Percentiles rank a stretch among this genome's conserved stretches.
These are phyloP conservation scores for Fusarium fujikuroi DNA, from an alignment of 2,329 filamentous ascomycete genomes.

Conservation along the genomic window DNA sequence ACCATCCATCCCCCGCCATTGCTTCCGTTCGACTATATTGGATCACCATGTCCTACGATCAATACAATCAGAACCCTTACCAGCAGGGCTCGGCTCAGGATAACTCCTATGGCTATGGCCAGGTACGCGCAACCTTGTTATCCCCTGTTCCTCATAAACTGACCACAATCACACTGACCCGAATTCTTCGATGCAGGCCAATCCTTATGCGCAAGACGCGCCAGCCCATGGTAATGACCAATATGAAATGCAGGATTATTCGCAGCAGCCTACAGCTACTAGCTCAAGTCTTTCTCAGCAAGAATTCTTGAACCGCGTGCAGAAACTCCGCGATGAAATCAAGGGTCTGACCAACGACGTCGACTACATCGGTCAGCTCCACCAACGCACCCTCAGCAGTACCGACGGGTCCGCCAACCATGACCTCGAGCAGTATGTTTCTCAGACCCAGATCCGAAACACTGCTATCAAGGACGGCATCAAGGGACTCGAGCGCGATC, in stretches of 20 bases:
- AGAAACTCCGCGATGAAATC: conserved; percentile 75
- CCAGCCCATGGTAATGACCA: conserved; percentile 51
- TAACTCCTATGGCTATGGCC: conserved; percentile 57
- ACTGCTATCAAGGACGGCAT: conserved; percentile 83
- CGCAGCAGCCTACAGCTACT: conserved; percentile 46
- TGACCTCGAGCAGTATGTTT: conserved; percentile 74
- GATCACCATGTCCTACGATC: conserved; percentile 67
- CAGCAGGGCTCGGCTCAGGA: conserved; percentile 62
- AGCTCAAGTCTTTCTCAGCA: conserved; percentile 63
- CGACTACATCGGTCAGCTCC: conserved; percentile 72
- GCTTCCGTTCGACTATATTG: conserved; percentile 29
- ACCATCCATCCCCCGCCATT: conserved; percentile 35
- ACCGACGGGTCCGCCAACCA: conserved; percentile 66
- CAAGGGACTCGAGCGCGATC: conserved; percentile 78
- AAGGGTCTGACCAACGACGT: conserved; percentile 73
- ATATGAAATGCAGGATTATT: conserved; percentile 67
- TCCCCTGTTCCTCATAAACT: conserved; percentile 5
- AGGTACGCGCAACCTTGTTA: conserved; percentile 50
- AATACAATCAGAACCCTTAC: conserved; percentile 75
- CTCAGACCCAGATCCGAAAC: conserved; percentile 77
- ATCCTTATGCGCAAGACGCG: conserved; percentile 47
- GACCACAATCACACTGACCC: conserved; percentile 29
- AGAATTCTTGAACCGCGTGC: conserved; percentile 76
- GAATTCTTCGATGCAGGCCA: conserved; percentile 35
- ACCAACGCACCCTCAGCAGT: conserved; percentile 77